These are phyloP conservation scores for Buxus sempervirens DNA, from an alignment of 164 flowering plant genomes.

Conservation along the genomic window DNA sequence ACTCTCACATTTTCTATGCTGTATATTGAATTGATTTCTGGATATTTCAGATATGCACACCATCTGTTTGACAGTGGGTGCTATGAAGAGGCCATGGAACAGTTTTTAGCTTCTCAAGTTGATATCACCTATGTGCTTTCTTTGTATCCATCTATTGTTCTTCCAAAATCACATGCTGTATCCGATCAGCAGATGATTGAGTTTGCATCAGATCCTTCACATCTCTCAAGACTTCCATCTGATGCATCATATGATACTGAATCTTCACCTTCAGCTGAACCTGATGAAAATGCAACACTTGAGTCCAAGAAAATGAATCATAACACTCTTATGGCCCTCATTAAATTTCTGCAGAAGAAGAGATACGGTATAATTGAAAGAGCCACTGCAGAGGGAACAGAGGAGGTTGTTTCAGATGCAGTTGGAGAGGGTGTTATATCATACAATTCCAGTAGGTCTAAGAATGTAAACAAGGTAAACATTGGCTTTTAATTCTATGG, in stretches of 20 bases:
- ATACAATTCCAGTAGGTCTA: conserved; percentile 46
- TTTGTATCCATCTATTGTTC: conserved; percentile 70
- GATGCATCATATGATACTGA: conserved; percentile 92
- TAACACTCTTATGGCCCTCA: conserved; percentile 90
- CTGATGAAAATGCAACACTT: conserved; percentile 55
- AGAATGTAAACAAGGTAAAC: conserved; percentile 64
- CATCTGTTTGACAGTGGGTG: conserved; percentile 80
- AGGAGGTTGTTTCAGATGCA: conserved; percentile 87
- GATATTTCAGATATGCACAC: conserved; percentile 75
- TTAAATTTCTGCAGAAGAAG: conserved; percentile 87
- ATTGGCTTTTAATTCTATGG: background rate
- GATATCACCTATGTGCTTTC: conserved; percentile 90
- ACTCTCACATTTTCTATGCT: background rate
- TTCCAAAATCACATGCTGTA: conserved; percentile 61
- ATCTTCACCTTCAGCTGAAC: conserved; percentile 43
- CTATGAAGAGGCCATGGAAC: conserved; percentile 99
- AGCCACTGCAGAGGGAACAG: conserved; percentile 92
- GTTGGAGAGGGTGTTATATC: conserved; percentile 54
- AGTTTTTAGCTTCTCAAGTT: conserved; percentile 87
- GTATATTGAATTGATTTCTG: background rate
- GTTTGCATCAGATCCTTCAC: conserved; percentile 46
- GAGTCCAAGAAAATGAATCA: conserved; percentile 86
- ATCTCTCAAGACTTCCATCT: conserved; percentile 84
- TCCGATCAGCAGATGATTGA: conserved; percentile 63
- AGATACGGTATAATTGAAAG: conserved; percentile 66